Evolutionary conservation across 129 eudicot species (phyloP), one percentile per base, ranked within the genome.

Genomic region (Lactuca sativa): DNA sequence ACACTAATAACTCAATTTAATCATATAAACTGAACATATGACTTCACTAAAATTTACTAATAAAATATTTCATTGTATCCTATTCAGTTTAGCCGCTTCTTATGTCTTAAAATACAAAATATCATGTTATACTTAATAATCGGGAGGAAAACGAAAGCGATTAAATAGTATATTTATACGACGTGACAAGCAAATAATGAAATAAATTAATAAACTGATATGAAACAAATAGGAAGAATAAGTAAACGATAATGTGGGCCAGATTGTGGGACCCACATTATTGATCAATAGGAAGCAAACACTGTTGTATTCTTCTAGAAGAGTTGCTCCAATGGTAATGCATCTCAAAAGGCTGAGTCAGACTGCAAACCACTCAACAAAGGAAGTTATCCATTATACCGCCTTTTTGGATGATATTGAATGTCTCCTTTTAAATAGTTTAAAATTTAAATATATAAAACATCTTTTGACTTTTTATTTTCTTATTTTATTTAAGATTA

Each of bases 271-370:
- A 11, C 64, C 64, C 41, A 58, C 7, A 31, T 34, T 0, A 34
- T 60, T 4, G 13, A 6, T 47, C 65, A 60, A n/a, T 33, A 34
- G 13, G 65, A 60, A 59, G 21, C 44, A 59, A 59, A 16, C 21
- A 59, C 64, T 59, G 44, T 59, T 60, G 14, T n/a, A 60, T 3
- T 34, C 48, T 60, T 60, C 65, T 60, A 60, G 65, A 60, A 60
- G 40, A 60, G 48, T 33, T 16, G 52, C 52, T 9, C 11, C 3
- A 44, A 44, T 11, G 14, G 52, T 4, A 44, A 11, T 10, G n/a
- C 52, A 44, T 44, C 7, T 9, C 3, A 44, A 44, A 1, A 44
- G 32, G 60, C 30, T 18, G 60, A 55, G 60, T 55, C 65, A 60
- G 65, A 21, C 3, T 30, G 52, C 52, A 10, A 44, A 44, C 52